Conservation (phyloP, 441 rosid species). For the Eruca vesicaria region DNA sequence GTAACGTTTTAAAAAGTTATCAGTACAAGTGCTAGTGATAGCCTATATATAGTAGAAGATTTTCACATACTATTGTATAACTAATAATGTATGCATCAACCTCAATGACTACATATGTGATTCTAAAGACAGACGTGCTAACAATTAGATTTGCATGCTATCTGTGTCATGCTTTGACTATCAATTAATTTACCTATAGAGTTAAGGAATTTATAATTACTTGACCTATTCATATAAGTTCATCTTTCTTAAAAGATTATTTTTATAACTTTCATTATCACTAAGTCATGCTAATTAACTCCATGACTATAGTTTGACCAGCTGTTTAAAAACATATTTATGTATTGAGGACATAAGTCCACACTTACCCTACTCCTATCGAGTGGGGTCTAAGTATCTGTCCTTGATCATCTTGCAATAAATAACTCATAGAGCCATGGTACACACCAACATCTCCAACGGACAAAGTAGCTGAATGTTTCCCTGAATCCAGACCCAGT, state of each 20-base stretch:
- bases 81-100: too few relatives aligned
- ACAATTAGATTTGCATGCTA: too few relatives aligned
- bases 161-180: too few relatives aligned
- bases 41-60: too few relatives aligned
- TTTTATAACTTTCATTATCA: neutral
- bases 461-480: conserved; percentile 70
- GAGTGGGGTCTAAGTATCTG: conserved; percentile 67
- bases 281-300: neutral
- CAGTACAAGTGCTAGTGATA: too few relatives aligned
- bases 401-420: conserved; percentile 74
- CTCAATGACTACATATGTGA: too few relatives aligned
- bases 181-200: neutral
- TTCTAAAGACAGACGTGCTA: too few relatives aligned
- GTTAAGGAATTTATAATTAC: neutral
- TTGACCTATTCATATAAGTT: too few relatives aligned
- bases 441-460: conserved; percentile 75
- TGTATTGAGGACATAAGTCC: neutral
- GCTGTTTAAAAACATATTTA: neutral
- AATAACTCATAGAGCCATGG: conserved; percentile 77
- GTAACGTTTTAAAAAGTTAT: too few relatives aligned
- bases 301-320: neutral
- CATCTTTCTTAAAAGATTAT: neutral
- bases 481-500: conserved; percentile 68
- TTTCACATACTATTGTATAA: too few relatives aligned
- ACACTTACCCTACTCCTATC: conserved; percentile 60